Conservation (phyloP, 2,329 filamentous ascomycete genomes). For the Calonectria pteridis region DNA sequence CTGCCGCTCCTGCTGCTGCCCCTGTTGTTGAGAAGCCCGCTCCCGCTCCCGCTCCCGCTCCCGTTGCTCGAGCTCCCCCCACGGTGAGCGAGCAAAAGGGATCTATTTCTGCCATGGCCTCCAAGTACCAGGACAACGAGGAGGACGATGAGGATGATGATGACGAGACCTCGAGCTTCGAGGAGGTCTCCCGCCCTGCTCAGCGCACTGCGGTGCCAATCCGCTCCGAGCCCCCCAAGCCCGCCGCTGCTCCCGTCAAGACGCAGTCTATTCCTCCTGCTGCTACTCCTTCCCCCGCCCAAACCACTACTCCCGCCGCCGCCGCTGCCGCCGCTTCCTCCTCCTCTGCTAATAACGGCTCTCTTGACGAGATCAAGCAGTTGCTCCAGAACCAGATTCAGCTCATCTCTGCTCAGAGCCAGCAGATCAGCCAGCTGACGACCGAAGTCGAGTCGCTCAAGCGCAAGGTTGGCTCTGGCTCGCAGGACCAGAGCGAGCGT, state of each 20-base stretch:
- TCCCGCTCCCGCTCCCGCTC: conserved; percentile 62
- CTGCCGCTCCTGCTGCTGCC: conserved; percentile 60
- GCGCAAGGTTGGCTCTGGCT: conserved; percentile 72
- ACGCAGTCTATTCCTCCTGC: conserved; percentile 35
- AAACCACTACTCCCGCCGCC: conserved; percentile 49
- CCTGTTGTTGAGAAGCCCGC: conserved; percentile 55
- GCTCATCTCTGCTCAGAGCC: conserved; percentile 81
- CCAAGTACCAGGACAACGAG: conserved; percentile 84
- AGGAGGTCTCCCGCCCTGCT: conserved; percentile 82
- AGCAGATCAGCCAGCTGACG: conserved; percentile 78
- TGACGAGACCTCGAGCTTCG: conserved; percentile 84
- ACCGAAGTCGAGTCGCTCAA: conserved; percentile 85
- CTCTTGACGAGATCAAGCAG: conserved; percentile 81
- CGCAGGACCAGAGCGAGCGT: conserved; percentile 74
- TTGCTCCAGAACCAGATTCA: conserved; percentile 82
- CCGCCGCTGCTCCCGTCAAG: conserved; percentile 52
- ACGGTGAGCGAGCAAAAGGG: conserved; percentile 87
- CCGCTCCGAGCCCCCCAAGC: conserved; percentile 55
- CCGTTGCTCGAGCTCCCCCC: conserved; percentile 62
- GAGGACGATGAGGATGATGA: conserved; percentile 72
- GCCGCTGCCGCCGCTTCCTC: conserved; percentile 43
- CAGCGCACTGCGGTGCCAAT: conserved; percentile 66
- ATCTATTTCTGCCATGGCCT: conserved; percentile 87
- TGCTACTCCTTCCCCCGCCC: conserved; percentile 41
- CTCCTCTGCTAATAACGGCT: conserved; percentile 62